Evolutionary conservation across 257 asterid genomes (phyloP).

Genomic region (Euphrasia confusa): DNA sequence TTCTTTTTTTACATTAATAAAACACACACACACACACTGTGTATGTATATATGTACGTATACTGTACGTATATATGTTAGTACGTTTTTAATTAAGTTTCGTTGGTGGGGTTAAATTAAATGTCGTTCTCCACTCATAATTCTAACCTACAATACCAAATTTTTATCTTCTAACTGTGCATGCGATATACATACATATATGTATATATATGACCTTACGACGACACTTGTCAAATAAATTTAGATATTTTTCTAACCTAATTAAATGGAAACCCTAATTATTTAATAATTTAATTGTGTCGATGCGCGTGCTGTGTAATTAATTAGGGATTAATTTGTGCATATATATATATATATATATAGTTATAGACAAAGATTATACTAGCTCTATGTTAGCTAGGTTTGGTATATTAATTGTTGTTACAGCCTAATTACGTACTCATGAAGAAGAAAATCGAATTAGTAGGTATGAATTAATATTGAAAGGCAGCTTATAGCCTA

Average conservation of each 20-base stretch:
- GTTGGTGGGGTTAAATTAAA: constrained; percentile 41
- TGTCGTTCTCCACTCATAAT: constrained; percentile 39
- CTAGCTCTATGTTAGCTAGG: background rate
- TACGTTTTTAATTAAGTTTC: constrained; percentile 36
- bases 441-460: background rate
- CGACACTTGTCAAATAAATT: no score
- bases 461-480: no score
- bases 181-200: constrained; percentile 4
- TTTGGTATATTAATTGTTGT: constrained; percentile 21
- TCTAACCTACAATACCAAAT: constrained; percentile 43
- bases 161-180: constrained; percentile 30
- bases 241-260: constrained; percentile 27
- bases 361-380: no score
- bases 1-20: background rate
- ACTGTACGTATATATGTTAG: background rate
- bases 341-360: no score
- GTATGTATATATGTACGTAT: background rate
- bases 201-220: background rate
- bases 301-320: no score
- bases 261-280: constrained; percentile 1
- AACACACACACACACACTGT: background rate
- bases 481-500: no score
- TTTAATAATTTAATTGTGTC: no score
- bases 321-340: no score
- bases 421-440: constrained; percentile 27